Evolutionary conservation across 169 alveolate species (phyloP).

Genomic region (Plasmodium yoelii): DNA sequence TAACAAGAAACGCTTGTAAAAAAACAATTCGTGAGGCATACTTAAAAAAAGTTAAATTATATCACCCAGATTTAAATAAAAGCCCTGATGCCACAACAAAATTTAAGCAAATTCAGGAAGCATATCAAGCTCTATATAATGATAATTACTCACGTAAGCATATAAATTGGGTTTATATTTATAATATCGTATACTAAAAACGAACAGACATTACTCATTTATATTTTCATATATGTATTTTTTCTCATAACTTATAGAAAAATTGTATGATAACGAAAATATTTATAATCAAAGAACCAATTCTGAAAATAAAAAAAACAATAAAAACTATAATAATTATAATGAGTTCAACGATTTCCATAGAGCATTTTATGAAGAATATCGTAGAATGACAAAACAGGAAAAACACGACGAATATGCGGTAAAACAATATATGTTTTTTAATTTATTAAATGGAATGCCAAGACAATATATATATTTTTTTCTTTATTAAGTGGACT

Average conservation of each 20-base stretch:
- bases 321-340: slow-evolving; percentile 8
- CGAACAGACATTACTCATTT: neutral
- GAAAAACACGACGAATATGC: slow-evolving; percentile 53
- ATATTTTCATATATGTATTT: neutral
- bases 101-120: slow-evolving; percentile 91
- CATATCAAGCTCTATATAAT: slow-evolving; percentile 88
- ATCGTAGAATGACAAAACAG: slow-evolving; percentile 69
- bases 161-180: neutral
- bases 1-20: slow-evolving; percentile 87
- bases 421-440: slow-evolving; percentile 14
- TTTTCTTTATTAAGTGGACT: neutral
- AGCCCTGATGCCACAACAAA: slow-evolving; percentile 87
- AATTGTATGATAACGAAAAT: slow-evolving; percentile 25
- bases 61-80: slow-evolving; percentile 93
- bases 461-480: neutral
- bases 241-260: slow-evolving; percentile 11
- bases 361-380: slow-evolving; percentile 71
- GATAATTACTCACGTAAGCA: slow-evolving; percentile 84
- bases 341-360: slow-evolving; percentile 69
- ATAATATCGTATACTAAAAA: neutral
- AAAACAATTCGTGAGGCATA: slow-evolving; percentile 92
- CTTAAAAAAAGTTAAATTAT: slow-evolving; percentile 91
- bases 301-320: slow-evolving; percentile 28
- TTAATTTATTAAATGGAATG: neutral
- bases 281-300: slow-evolving; percentile 12